These are phyloP conservation scores for Glaciozyma antarctica DNA, from an alignment of 768 basidiomycete species.

Conservation along the genomic window DNA sequence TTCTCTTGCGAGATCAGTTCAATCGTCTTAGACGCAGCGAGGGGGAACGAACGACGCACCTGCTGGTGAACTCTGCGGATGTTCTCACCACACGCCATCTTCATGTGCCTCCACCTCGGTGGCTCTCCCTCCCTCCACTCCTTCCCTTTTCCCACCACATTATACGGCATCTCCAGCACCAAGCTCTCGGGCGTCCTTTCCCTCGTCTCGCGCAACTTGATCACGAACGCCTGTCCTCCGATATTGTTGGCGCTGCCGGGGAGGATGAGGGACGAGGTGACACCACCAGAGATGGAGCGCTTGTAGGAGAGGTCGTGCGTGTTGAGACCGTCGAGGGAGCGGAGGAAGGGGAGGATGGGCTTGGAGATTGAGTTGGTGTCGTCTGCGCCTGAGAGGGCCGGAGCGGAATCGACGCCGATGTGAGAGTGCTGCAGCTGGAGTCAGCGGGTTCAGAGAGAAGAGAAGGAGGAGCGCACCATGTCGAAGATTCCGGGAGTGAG, in stretches of 20 bases:
- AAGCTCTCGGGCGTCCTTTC: constrained; percentile 61
- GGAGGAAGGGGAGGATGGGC: constrained; percentile 49
- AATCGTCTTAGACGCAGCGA: not conserved
- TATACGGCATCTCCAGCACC: constrained; percentile 64
- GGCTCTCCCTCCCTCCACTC: constrained; percentile 43
- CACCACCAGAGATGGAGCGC: constrained; percentile 72
- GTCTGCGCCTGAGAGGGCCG: constrained; percentile 45
- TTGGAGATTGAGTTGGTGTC: constrained; percentile 53
- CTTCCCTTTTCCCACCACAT: constrained; percentile 46
- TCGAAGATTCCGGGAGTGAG: constrained; percentile 48
- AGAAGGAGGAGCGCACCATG: constrained; percentile 9
- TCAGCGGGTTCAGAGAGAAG: not conserved
- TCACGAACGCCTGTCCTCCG: constrained; percentile 69
- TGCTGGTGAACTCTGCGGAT: constrained; percentile 42
- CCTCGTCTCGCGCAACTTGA: constrained; percentile 61
- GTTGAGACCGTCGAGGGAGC: constrained; percentile 74
- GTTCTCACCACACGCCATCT: constrained; percentile 47
- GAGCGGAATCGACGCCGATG: constrained; percentile 60
- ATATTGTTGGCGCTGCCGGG: constrained; percentile 51
- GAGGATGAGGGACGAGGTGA: constrained; percentile 72
- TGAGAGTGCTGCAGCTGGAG: constrained; percentile 58
- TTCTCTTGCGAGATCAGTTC: not conserved
- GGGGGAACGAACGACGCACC: constrained; percentile 35
- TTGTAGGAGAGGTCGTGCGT: constrained; percentile 68
- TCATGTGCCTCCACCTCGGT: constrained; percentile 7